A percentile compares a stretch with the other conserved stretches of the same genome.
Evolutionary conservation across 208 protist species (phyloP).

Genomic region (Crithidia sp.): DNA sequence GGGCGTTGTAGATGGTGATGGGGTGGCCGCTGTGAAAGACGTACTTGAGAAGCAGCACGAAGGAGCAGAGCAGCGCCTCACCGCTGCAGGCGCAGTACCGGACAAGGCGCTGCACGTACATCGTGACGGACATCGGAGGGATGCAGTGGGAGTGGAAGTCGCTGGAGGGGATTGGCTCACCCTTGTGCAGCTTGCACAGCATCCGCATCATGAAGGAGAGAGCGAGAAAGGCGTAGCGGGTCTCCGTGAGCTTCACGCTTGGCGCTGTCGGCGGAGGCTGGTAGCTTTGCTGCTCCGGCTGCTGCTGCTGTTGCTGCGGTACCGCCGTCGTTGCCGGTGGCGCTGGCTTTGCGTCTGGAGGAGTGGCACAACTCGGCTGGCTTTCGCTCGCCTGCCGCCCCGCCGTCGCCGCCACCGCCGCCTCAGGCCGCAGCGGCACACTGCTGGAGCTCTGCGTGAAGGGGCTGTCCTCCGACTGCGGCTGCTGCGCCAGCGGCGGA

Average conservation of each 20-base stretch:
- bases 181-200: conserved; percentile 64
- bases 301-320: conserved; percentile 6
- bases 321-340: not conserved
- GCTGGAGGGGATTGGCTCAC: conserved; percentile 58
- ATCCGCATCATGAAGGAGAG: conserved; percentile 65
- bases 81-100: conserved; percentile 80
- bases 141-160: conserved; percentile 83
- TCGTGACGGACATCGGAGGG: conserved; percentile 73
- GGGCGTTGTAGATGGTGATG: conserved; percentile 91
- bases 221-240: conserved; percentile 39
- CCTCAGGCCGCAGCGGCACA: not conserved
- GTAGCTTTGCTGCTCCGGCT: conserved; percentile 8
- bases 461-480: conserved; percentile 2
- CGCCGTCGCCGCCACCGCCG: too few species aligned
- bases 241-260: conserved; percentile 26
- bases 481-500: conserved; percentile 22
- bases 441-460: conserved; percentile 9
- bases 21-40: conserved; percentile 67
- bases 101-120: conserved; percentile 87
- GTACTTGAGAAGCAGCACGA: conserved; percentile 91
- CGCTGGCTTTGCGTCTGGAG: conserved; percentile 10
- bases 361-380: conserved; percentile 28
- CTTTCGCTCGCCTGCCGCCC: not conserved
- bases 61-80: conserved; percentile 89
- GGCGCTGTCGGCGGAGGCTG: conserved; percentile 1